Evolutionary conservation across 2,329 filamentous ascomycete genomes (phyloP).

Genomic region (Fusarium chuoi): DNA sequence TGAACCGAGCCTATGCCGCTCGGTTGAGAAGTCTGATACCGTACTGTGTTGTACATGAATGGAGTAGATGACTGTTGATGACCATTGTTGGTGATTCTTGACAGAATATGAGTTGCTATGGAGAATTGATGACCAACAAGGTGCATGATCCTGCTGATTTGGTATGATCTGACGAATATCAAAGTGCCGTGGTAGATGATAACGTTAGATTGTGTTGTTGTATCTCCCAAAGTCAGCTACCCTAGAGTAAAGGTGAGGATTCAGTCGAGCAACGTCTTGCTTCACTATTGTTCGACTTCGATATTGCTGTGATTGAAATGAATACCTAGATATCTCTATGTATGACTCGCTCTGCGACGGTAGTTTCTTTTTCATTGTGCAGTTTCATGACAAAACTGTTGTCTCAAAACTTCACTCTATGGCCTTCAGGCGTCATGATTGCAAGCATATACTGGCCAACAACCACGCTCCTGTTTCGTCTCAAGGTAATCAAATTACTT

Average conservation of each 20-base stretch:
- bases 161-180: neutral
- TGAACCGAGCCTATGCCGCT: constrained; percentile 14
- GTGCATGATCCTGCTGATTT: neutral
- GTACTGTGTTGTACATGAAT: neutral
- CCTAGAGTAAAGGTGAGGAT: neutral
- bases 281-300: neutral
- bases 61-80: neutral
- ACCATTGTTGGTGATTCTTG: neutral
- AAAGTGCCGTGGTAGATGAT: neutral
- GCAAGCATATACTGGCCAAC: neutral
- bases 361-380: neutral
- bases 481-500: neutral
- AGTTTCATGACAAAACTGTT: neutral
- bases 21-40: neutral
- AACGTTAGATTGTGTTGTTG: neutral
- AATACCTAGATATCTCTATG: neutral
- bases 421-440: neutral
- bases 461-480: neutral
- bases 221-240: neutral
- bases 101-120: neutral
- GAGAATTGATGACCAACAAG: neutral
- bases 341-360: no score
- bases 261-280: neutral
- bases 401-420: neutral
- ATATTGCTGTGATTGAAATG: neutral